Evolutionary conservation across 2,329 filamentous ascomycete species (phyloP).

Genomic region (Epichloe elymi): DNA sequence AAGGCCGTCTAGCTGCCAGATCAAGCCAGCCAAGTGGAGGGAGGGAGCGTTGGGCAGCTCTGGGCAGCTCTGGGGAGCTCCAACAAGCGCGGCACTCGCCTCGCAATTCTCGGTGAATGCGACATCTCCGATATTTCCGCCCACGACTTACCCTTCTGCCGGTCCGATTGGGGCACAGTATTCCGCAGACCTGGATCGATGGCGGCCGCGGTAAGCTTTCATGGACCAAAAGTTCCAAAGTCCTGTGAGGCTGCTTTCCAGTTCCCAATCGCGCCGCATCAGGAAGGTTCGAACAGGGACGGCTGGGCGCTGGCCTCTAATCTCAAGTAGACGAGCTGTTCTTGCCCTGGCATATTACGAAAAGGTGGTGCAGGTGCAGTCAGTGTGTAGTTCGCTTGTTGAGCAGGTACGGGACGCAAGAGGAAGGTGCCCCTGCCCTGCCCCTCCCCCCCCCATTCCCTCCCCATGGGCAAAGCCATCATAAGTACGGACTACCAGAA

Average conservation of each 20-base stretch:
- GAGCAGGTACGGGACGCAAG: neutral
- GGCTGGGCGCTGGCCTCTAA: neutral
- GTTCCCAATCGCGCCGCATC: neutral
- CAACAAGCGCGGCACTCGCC: too few relatives aligned
- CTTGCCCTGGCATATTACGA: neutral
- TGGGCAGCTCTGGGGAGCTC: too few relatives aligned
- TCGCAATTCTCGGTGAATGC: conserved; percentile 1
- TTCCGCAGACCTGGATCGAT: too few relatives aligned
- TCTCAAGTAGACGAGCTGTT: neutral
- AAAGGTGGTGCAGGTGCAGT: too few relatives aligned
- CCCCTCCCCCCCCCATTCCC: too few relatives aligned
- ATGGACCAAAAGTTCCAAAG: neutral
- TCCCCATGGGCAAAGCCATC: neutral
- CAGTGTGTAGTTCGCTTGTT: too few relatives aligned
- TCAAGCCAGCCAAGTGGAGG: too few relatives aligned
- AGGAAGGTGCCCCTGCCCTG: neutral
- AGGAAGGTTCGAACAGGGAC: neutral
- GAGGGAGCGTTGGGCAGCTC: too few relatives aligned
- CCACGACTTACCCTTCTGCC: neutral
- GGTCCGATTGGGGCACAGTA: neutral
- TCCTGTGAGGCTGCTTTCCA: too few relatives aligned
- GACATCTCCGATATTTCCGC: conserved; percentile 9
- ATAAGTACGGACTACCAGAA: neutral
- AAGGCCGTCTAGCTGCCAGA: neutral
- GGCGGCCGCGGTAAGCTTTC: neutral